Evolutionary conservation across 441 rosid genomes (phyloP).

Genomic region (Biscutella laevigata): DNA sequence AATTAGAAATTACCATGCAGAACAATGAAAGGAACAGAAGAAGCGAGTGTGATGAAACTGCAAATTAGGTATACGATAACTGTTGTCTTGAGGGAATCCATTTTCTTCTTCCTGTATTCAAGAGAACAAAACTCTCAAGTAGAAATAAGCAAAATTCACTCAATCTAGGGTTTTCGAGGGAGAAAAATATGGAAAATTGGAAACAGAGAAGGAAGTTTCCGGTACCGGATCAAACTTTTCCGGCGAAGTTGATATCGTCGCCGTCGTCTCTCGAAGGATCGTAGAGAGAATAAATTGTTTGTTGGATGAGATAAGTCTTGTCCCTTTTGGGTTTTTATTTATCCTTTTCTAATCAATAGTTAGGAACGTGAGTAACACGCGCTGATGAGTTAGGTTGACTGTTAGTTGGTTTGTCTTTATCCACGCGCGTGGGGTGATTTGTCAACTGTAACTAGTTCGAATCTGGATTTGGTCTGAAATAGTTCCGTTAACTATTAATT

Average conservation of each 20-base stretch:
- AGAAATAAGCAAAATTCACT: too few species aligned
- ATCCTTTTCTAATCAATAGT: background rate
- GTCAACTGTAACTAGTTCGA: too few species aligned
- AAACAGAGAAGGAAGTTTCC: background rate
- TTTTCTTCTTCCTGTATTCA: too few species aligned
- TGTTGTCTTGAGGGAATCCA: too few species aligned
- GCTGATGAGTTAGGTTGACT: constrained; percentile 12
- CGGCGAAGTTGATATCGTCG: constrained; percentile 17
- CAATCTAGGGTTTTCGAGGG: background rate
- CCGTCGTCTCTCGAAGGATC: background rate
- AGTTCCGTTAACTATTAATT: too few species aligned
- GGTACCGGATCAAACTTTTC: background rate
- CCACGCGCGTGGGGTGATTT: background rate
- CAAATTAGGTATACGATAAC: too few species aligned
- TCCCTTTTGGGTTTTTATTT: too few species aligned
- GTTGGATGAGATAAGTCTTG: background rate
- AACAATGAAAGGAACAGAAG: constrained; percentile 72
- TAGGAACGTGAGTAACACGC: background rate
- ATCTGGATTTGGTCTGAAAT: too few species aligned
- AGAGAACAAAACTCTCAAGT: too few species aligned
- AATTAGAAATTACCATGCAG: constrained; percentile 44
- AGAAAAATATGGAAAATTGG: background rate
- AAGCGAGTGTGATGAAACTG: constrained; percentile 29
- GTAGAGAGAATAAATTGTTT: background rate
- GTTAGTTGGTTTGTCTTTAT: background rate